Base-by-base conservation (phyloP, 768 basidiomycete species). In the Arthromyces matolae region DNA sequence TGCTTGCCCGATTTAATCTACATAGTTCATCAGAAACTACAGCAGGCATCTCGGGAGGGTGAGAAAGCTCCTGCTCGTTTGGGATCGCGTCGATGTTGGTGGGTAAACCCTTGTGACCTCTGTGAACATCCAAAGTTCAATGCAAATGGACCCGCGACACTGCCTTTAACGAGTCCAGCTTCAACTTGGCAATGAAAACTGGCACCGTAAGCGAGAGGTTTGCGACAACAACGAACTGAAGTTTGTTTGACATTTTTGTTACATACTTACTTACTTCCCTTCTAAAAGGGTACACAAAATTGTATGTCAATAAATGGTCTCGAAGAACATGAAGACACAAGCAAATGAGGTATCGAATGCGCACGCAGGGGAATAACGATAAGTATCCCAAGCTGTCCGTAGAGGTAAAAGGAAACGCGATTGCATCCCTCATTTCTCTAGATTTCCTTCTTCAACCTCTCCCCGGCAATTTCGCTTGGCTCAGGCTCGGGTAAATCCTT, bases 401-500 rank as follows among this genome's bases (percentile, higher is more conserved):
- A 38, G 36, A 29, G 29, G 23, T 14, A 44, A 3, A 36, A n/a
- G 39, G 8, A 45, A 34, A 39, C 1, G n/a, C 24, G 35, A 22
- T 13, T 25, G 38, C 42, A 48, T 23, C 16, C 34, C 5, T 23
- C 16, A 19, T 24, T 33, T 16, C 32, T 12, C 13, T 31, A 19
- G 6, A 24, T 20, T 16, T 54, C 45, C 44, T 50, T 50, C 22
- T 16, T 16, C 45, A 54, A 54, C 41, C 54, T 54, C 31, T 56
- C 55, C 44, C 13, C 45, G 31, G 35, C 33, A 23, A 14, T 31
- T 25, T 41, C 28, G 14, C 22, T 37, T 16, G 29, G 22, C 31
- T 10, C 14, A 9, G 29, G 5, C 22, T 49, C 60, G 18, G 71
- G 67, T 13, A 71, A 75, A 64, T 92, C 89, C 42, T 68, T 74